phyloP scores from a whole-genome alignment of 345 rosid species.

The Carallia pectinifolia region DNA sequence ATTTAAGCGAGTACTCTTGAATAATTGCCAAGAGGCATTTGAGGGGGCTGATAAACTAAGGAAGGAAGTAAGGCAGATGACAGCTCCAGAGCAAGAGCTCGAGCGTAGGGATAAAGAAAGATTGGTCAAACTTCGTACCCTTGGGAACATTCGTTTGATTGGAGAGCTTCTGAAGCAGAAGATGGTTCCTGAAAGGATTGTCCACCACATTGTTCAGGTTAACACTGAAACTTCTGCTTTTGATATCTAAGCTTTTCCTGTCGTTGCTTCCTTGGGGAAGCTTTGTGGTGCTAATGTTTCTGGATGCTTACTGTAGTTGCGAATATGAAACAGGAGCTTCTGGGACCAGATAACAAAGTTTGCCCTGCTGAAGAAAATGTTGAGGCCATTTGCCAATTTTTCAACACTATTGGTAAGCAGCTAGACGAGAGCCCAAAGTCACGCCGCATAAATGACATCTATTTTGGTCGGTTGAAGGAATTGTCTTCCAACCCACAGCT shows the following conservation, averaged over 20 bases:
- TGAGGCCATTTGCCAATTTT: slow-evolving; percentile 80
- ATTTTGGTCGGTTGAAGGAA: slow-evolving; percentile 59
- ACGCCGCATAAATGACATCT: slow-evolving; percentile 56
- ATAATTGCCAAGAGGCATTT: slow-evolving; percentile 85
- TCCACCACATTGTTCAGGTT: slow-evolving; percentile 84
- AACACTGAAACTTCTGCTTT: slow-evolving; percentile 1
- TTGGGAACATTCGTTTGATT: slow-evolving; percentile 80
- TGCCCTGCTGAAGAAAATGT: slow-evolving; percentile 88
- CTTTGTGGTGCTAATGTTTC: not conserved
- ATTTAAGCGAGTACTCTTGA: slow-evolving; percentile 72
- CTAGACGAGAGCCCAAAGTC: slow-evolving; percentile 69
- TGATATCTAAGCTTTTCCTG: not conserved
- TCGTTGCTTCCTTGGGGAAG: not conserved
- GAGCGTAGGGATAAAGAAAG: slow-evolving; percentile 84
- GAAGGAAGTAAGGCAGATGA: slow-evolving; percentile 67
- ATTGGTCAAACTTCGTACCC: slow-evolving; percentile 66
- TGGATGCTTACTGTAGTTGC: not conserved
- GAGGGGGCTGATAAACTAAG: slow-evolving; percentile 77
- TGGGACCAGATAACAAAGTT: slow-evolving; percentile 49
- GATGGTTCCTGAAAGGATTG: slow-evolving; percentile 86
- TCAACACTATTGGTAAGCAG: slow-evolving; percentile 78
- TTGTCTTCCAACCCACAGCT: slow-evolving; percentile 56
- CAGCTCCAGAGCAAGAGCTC: slow-evolving; percentile 63
- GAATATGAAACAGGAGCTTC: slow-evolving; percentile 55
- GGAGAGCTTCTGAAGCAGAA: slow-evolving; percentile 88